Conservation (phyloP, 192 early-diverging fungal genomes). For the Podila verticillata region DNA sequence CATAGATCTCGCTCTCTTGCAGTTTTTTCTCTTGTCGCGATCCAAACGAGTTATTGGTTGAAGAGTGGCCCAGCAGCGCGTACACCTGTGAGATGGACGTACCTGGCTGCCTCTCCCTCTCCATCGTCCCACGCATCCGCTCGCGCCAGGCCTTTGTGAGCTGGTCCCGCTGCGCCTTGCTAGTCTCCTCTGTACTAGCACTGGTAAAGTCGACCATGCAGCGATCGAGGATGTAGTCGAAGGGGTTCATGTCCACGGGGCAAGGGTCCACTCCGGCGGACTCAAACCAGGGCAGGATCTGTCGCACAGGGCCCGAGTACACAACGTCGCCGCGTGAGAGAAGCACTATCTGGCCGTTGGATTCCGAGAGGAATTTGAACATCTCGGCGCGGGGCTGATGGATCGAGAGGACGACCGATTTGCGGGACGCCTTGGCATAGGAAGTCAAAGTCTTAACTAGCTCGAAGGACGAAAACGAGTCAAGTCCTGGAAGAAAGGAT, state of each 20-base stretch:
- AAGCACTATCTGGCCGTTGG: not conserved
- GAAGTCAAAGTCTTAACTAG: constrained; percentile 9
- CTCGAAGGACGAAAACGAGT: constrained; percentile 18
- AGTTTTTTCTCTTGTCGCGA: too few relatives aligned
- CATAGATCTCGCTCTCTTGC: too few relatives aligned
- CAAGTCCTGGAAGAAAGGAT: constrained; percentile 4
- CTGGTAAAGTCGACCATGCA: constrained; percentile 1
- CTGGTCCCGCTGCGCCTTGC: not conserved
- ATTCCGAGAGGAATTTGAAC: constrained; percentile 8
- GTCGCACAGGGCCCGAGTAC: not conserved
- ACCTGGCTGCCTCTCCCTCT: not conserved
- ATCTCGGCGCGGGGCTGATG: constrained; percentile 33
- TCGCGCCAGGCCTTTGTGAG: not conserved
- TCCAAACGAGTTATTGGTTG: not conserved
- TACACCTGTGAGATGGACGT: not conserved
- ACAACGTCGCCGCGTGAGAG: constrained; percentile 5
- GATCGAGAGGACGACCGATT: constrained; percentile 17
- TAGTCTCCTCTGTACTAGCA: not conserved
- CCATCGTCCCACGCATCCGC: not conserved
- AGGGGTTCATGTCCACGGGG: constrained; percentile 9
- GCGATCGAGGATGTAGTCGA: constrained; percentile 14
- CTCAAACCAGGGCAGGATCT: constrained; percentile 8
- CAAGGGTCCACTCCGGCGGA: constrained; percentile 10
- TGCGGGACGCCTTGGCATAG: constrained; percentile 7
- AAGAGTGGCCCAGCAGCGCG: not conserved